These are phyloP conservation scores for Aspergillus versicolor DNA, from an alignment of 2,329 filamentous ascomycete genomes.

Conservation along the genomic window DNA sequence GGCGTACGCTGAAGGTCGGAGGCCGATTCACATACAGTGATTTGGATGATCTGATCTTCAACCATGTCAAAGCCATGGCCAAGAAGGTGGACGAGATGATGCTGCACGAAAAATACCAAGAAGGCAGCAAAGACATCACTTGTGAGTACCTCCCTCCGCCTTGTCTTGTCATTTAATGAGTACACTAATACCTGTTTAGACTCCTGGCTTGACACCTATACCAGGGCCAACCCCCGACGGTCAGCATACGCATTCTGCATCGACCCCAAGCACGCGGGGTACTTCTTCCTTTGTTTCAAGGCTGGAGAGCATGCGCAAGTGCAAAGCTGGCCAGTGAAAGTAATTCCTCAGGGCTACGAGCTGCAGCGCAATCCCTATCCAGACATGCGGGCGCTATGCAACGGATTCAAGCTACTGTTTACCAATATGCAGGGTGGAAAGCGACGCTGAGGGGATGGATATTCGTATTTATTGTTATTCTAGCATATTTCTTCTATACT, in stretches of 20 bases:
- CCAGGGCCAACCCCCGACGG: conserved; percentile 89
- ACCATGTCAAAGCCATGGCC: conserved; percentile 96
- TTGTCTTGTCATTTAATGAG: not conserved
- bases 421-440: conserved; percentile 56
- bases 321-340: conserved; percentile 79
- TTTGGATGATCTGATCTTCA: conserved; percentile 94
- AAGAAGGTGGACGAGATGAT: conserved; percentile 97
- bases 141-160: conserved; percentile 58
- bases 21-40: conserved; percentile 91
- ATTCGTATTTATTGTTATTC: conserved; percentile 15
- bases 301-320: conserved; percentile 72
- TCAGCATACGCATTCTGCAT: conserved; percentile 96
- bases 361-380: conserved; percentile 86
- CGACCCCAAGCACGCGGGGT: conserved; percentile 85
- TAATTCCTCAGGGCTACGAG: conserved; percentile 91
- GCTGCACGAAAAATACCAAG: conserved; percentile 90
- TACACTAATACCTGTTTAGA: conserved; percentile 53
- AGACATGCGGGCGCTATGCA: conserved; percentile 91
- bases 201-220: conserved; percentile 93
- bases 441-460: conserved; percentile 22
- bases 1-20: conserved; percentile 78
- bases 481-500: conserved; percentile 14
- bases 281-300: conserved; percentile 97
- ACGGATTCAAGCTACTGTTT: conserved; percentile 91
- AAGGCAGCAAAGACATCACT: conserved; percentile 73